Evolutionary conservation across 768 basidiomycete genomes (phyloP).

Genomic region (Leccinum rimulosum): DNA sequence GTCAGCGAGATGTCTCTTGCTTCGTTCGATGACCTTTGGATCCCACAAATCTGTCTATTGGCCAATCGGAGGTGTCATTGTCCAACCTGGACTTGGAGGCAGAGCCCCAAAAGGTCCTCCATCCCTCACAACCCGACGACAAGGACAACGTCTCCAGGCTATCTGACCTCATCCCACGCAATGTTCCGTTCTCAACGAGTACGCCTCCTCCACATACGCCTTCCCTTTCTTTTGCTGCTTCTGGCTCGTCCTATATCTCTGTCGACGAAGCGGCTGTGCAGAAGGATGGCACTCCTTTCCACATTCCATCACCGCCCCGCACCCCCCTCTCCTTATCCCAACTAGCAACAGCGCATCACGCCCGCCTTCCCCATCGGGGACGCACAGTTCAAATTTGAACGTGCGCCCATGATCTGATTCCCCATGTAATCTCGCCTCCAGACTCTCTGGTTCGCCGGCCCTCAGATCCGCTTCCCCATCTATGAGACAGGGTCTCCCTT

Average conservation of each 20-base stretch:
- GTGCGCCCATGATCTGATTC: conserved; percentile 25
- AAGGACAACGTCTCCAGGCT: conserved; percentile 20
- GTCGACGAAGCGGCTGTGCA: conserved; percentile 8
- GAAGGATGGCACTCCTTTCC: conserved; percentile 1
- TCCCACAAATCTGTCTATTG: conserved; percentile 34
- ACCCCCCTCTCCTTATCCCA: conserved; percentile 1
- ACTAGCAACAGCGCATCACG: neutral
- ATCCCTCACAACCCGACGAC: conserved; percentile 10
- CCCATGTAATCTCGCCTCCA: conserved; percentile 15
- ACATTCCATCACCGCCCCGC: conserved; percentile 5
- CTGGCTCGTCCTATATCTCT: conserved; percentile 18
- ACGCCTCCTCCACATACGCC: conserved; percentile 27
- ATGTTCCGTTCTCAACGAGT: conserved; percentile 24
- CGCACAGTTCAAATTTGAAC: conserved; percentile 12
- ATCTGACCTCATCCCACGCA: conserved; percentile 25
- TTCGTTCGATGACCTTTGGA: conserved; percentile 30
- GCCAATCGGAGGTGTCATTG: conserved; percentile 36
- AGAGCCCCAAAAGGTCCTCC: conserved; percentile 26
- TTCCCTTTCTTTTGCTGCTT: conserved; percentile 17
- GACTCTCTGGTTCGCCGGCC: conserved; percentile 19
- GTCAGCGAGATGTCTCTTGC: conserved; percentile 25
- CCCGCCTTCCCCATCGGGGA: conserved; percentile 13
- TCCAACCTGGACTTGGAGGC: conserved; percentile 33
- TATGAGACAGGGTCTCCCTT: conserved; percentile 28
- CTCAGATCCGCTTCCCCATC: conserved; percentile 22